Base-by-base conservation (phyloP, 352 stramenopile genomes). In the Pythium sukuiense region DNA sequence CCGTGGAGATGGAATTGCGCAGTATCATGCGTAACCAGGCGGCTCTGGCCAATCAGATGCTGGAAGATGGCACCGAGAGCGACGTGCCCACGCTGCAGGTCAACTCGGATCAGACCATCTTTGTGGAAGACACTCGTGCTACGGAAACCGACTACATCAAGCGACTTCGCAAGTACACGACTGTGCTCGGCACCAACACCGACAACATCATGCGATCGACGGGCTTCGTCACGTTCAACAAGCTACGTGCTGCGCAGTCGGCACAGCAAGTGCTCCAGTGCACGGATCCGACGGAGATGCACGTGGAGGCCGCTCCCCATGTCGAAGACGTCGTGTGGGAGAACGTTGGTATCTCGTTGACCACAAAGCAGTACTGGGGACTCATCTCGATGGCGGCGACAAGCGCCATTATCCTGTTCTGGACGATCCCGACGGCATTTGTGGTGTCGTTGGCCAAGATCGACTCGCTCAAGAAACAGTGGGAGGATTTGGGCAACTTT, bases 151-250 rank as follows among this genome's bases (percentile, higher is more conserved):
- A 71, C 59, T 92, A 90, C 59, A 90, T 91, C 62, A 66, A 67
- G 53, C 53, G 58, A n/a, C 30, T 74, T 37, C 67, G 67, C 56
- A 74, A 67, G 41, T 43, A 54, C 35, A 71, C 80, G 61, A 76
- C 76, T 53, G 68, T 71, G 13, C 65, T 80, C 18, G 65, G 67
- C 32, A 77, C 57, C 18, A 59, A 79, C 2, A 77, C 75, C 8
- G 58, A 71, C 30, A 66, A 63, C 56, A 89, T 92, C 63, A 95
- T 95, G 87, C 84, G 81, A 7, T 57, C 65, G 14, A 81, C 85
- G 1, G 87, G 83, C 1, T 95, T 95, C 55, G 85, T 95, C 41
- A 95, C 87, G 2, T 95, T 95, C 74, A 86, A 80, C 49, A 90
- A 70, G 46, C 65, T 95, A 6, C 85, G 88, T 49, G 82, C 71